These are phyloP conservation scores for Epicoccum sorghinum DNA, from an alignment of 2,329 filamentous ascomycete species.

Conservation along the genomic window DNA sequence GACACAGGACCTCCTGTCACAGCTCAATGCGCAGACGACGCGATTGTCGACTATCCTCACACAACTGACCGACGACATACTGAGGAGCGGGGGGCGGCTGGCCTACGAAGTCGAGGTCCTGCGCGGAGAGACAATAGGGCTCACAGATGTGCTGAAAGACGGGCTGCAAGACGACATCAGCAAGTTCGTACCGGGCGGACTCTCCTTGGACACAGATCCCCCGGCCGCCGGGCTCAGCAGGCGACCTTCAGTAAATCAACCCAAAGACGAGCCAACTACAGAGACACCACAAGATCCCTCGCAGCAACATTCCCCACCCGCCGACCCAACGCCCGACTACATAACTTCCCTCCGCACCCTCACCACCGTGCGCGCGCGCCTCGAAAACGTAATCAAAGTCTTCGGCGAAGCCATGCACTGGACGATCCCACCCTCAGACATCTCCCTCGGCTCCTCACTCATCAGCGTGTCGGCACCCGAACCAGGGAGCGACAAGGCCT, in stretches of 20 bases:
- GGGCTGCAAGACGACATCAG: conserved; percentile 73
- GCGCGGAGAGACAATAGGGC: conserved; percentile 82
- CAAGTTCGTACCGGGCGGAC: conserved; percentile 68
- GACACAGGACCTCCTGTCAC: conserved; percentile 82
- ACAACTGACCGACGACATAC: conserved; percentile 90
- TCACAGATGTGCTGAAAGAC: conserved; percentile 79
- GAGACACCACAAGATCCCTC: not conserved
- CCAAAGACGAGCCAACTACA: not conserved
- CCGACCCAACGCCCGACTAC: conserved; percentile 52
- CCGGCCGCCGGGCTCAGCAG: not conserved
- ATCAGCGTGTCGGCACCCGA: conserved; percentile 89
- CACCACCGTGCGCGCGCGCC: conserved; percentile 78
- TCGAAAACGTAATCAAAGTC: conserved; percentile 86
- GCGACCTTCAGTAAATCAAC: not conserved
- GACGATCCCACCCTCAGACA: conserved; percentile 84
- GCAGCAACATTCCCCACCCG: not conserved
- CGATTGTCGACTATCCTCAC: conserved; percentile 82
- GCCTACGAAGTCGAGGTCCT: conserved; percentile 95
- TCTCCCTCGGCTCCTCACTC: conserved; percentile 83
- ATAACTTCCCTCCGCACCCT: conserved; percentile 82
- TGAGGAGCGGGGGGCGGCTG: conserved; percentile 83
- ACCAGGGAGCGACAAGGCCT: conserved; percentile 67
- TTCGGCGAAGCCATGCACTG: conserved; percentile 98
- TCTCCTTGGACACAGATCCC: conserved; percentile 21
- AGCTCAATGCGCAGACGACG: conserved; percentile 86